phyloP scores from a whole-genome alignment of 2,329 filamentous ascomycete genomes.

The Stylonectria norvegica region DNA sequence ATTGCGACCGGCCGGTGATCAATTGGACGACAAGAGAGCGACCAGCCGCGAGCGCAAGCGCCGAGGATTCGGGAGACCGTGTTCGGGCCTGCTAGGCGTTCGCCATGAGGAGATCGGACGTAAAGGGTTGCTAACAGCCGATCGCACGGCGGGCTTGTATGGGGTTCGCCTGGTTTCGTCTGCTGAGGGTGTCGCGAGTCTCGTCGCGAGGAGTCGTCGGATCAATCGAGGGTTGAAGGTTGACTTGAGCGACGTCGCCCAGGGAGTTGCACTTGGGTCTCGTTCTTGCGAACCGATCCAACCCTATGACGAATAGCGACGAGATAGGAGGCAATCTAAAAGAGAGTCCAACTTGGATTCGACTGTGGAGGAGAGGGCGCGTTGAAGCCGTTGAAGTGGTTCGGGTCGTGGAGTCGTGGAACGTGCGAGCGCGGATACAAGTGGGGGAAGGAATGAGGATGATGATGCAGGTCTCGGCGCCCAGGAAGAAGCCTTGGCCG shows the following conservation, averaged over 20 bases:
- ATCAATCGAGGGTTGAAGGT: no score
- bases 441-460: conserved; percentile 10
- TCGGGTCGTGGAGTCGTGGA: conserved; percentile 15
- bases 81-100: conserved; percentile 13
- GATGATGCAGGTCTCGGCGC: conserved; percentile 13
- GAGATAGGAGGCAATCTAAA: conserved; percentile 4
- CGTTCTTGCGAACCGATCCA: no score
- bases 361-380: conserved; percentile 5
- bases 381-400: conserved; percentile 8
- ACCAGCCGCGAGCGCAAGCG: conserved; percentile 29
- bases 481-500: no score
- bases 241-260: no score
- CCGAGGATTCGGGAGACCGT: conserved; percentile 19
- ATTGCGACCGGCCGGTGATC: conserved; percentile 24
- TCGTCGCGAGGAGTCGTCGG: no score
- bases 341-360: neutral
- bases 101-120: no score
- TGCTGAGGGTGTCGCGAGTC: no score
- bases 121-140: no score
- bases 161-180: conserved; percentile 4
- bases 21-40: conserved; percentile 18
- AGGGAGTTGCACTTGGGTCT: conserved; percentile 13
- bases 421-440: conserved; percentile 14
- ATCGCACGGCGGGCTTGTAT: conserved; percentile 2
- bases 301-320: no score